phyloP scores from a whole-genome alignment of 2,329 filamentous ascomycete genomes.

The Aspergillus tubingensis region DNA sequence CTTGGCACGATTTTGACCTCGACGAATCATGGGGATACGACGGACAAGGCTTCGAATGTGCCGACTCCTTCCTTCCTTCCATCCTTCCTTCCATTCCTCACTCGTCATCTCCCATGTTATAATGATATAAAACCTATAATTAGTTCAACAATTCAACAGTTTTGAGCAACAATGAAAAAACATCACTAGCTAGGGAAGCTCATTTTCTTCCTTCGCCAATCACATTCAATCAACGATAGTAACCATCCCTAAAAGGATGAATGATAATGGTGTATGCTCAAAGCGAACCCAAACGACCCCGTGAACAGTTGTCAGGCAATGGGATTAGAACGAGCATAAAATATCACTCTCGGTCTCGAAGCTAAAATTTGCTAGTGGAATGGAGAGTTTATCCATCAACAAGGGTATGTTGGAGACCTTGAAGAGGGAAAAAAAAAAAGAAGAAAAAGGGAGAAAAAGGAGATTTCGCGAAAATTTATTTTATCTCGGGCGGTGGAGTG shows the following conservation, averaged over 20 bases:
- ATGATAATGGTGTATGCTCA: constrained; percentile 48
- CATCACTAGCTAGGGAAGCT: constrained; percentile 1
- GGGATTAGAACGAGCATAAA: constrained; percentile 48
- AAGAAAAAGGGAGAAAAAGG: constrained; percentile 23
- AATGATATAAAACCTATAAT: background rate
- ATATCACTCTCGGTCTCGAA: constrained; percentile 44
- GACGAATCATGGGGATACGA: constrained; percentile 43
- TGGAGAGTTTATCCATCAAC: constrained; percentile 35
- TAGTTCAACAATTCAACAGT: constrained; percentile 2
- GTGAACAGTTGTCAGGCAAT: constrained; percentile 30
- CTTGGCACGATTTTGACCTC: constrained; percentile 50
- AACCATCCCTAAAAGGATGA: too few relatives aligned
- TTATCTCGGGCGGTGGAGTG: constrained; percentile 14
- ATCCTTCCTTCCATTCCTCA: background rate
- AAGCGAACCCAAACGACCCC: constrained; percentile 48
- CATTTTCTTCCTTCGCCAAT: constrained; percentile 14
- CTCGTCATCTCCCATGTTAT: background rate
- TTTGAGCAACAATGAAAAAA: background rate
- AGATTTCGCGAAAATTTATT: constrained; percentile 22
- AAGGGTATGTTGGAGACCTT: constrained; percentile 52
- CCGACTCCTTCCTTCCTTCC: constrained; percentile 18
- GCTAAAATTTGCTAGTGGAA: constrained; percentile 48
- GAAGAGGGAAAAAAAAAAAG: constrained; percentile 30
- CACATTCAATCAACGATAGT: background rate
- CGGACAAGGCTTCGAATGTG: constrained; percentile 50